Evolutionary conservation across 352 stramenopile species (phyloP).

Genomic region (Phytophthora pini): DNA sequence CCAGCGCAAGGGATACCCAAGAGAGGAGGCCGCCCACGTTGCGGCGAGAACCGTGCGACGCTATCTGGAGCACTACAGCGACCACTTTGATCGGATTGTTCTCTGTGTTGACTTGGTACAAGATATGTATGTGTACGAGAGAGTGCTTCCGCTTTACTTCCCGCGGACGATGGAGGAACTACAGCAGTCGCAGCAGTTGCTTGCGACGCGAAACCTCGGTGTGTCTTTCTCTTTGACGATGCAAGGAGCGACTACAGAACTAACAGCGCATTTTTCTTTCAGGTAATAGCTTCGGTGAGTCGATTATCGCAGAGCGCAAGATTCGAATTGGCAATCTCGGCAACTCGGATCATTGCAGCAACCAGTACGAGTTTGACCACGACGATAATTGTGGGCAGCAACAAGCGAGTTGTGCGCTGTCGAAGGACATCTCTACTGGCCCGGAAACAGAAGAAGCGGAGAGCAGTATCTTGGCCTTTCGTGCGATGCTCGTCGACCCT

Average conservation of each 20-base stretch:
- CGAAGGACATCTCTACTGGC: not conserved
- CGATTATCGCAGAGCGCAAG: slow-evolving; percentile 82
- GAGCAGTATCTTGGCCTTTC: slow-evolving; percentile 59
- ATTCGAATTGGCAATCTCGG: slow-evolving; percentile 66
- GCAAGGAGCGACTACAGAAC: not conserved
- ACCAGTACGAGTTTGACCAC: slow-evolving; percentile 30
- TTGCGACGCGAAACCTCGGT: slow-evolving; percentile 52
- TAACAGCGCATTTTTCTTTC: not conserved
- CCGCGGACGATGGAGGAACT: slow-evolving; percentile 55
- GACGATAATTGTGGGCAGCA: not conserved
- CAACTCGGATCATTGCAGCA: slow-evolving; percentile 27
- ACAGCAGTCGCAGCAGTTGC: slow-evolving; percentile 27
- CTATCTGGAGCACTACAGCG: slow-evolving; percentile 78
- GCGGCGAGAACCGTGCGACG: slow-evolving; percentile 70
- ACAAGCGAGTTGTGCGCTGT: not conserved
- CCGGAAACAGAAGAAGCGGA: slow-evolving; percentile 42
- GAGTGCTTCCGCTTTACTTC: slow-evolving; percentile 79
- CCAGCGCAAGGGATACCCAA: slow-evolving; percentile 73
- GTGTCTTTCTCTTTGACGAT: slow-evolving; percentile 2
- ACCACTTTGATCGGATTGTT: slow-evolving; percentile 67
- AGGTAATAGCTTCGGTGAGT: slow-evolving; percentile 78
- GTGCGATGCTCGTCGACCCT: slow-evolving; percentile 62
- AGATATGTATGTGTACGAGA: slow-evolving; percentile 70
- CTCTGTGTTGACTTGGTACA: slow-evolving; percentile 70
- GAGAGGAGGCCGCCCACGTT: slow-evolving; percentile 80